These are phyloP conservation scores for Leavenworthia alabamica DNA, from an alignment of 345 rosid genomes.

Conservation along the genomic window DNA sequence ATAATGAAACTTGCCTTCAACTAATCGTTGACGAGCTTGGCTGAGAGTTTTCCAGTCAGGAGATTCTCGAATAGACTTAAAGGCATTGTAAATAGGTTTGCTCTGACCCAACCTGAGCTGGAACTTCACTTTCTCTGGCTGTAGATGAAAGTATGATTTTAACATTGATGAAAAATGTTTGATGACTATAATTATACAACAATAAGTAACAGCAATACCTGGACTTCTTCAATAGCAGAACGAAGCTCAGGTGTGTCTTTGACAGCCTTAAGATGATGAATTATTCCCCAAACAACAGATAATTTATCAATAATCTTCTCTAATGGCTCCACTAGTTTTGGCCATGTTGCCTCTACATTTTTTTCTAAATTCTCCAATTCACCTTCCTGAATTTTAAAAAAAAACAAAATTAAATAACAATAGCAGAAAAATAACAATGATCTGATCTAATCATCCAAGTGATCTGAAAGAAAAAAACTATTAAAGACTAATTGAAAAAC, in stretches of 20 bases:
- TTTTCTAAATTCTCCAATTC: conserved; percentile 71
- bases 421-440: too few species aligned
- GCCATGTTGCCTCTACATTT: conserved; percentile 73
- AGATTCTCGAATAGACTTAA: conserved; percentile 64
- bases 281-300: conserved; percentile 68
- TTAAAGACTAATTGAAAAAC: too few species aligned
- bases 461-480: too few species aligned
- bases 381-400: conserved; percentile 67
- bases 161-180: too few species aligned
- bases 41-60: conserved; percentile 59
- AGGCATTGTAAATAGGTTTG: conserved; percentile 74
- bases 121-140: conserved; percentile 35
- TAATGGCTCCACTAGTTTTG: conserved; percentile 83
- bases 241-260: conserved; percentile 85
- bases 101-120: conserved; percentile 75
- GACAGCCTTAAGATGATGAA: conserved; percentile 78
- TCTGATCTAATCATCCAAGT: neutral
- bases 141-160: neutral
- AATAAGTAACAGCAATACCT: conserved; percentile 34
- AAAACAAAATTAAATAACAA: too few species aligned
- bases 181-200: too few species aligned
- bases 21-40: conserved; percentile 66
- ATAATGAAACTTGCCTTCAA: conserved; percentile 54
- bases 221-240: conserved; percentile 89
- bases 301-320: conserved; percentile 71